Conservation (phyloP, 768 basidiomycete genomes). For the Podaxis sp. region DNA sequence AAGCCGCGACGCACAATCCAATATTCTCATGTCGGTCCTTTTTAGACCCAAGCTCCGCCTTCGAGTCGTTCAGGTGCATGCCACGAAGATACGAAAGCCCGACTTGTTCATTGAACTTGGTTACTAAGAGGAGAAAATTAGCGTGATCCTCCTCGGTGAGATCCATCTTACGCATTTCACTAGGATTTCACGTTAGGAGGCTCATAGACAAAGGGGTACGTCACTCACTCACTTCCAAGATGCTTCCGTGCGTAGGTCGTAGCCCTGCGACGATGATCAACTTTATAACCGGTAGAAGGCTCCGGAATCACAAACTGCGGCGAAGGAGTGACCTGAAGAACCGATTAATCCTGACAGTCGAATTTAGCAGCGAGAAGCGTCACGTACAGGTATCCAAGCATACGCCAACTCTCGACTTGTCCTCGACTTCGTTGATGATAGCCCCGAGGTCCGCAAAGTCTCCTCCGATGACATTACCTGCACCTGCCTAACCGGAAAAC, state of each 20-base stretch:
- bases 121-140: slow-evolving; percentile 33
- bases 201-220: background rate
- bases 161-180: slow-evolving; percentile 3
- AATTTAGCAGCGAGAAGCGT: background rate
- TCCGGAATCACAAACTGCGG: slow-evolving; percentile 47
- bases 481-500: slow-evolving; percentile 53
- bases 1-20: slow-evolving; percentile 53
- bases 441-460: slow-evolving; percentile 60
- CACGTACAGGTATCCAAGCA: slow-evolving; percentile 80
- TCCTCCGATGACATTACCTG: slow-evolving; percentile 74
- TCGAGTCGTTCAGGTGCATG: slow-evolving; percentile 87
- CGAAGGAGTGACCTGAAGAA: slow-evolving; percentile 67
- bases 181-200: background rate
- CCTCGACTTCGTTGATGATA: slow-evolving; percentile 66
- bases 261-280: slow-evolving; percentile 44
- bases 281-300: background rate
- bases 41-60: slow-evolving; percentile 55
- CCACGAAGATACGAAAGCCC: slow-evolving; percentile 73
- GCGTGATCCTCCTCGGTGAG: background rate
- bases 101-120: slow-evolving; percentile 60
- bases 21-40: slow-evolving; percentile 85
- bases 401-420: slow-evolving; percentile 74
- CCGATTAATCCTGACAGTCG: background rate
- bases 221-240: slow-evolving; percentile 66
- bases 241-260: slow-evolving; percentile 71